Evolutionary conservation across 1,284 basidiomycete species (phyloP).

Genomic region (Microbotryum intermedium): DNA sequence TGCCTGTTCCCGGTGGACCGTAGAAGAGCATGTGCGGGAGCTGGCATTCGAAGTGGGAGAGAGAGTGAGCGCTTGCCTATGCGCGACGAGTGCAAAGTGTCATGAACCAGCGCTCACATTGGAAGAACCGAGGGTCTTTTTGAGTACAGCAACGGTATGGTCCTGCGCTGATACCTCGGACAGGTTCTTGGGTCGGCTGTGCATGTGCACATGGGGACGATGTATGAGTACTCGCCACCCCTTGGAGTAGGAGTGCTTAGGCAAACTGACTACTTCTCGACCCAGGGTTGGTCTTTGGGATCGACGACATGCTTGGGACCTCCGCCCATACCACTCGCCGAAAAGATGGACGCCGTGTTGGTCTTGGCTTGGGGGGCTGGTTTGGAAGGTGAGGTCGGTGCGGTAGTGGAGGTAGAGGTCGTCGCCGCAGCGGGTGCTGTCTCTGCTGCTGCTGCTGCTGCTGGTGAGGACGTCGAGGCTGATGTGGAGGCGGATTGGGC

Average conservation of each 20-base stretch:
- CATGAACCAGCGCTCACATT: slow-evolving; percentile 74
- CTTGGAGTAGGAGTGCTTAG: not conserved
- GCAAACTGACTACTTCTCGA: slow-evolving; percentile 83
- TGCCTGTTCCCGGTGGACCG: slow-evolving; percentile 96
- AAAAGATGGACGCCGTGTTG: slow-evolving; percentile 8
- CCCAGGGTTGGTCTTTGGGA: slow-evolving; percentile 79
- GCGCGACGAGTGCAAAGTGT: not conserved
- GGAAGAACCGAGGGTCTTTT: slow-evolving; percentile 80
- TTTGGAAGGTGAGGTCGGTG: not conserved
- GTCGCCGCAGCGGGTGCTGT: not conserved
- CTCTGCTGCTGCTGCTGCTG: not conserved
- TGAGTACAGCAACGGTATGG: slow-evolving; percentile 84
- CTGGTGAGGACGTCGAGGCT: not conserved
- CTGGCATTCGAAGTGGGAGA: slow-evolving; percentile 43
- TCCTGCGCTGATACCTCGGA: slow-evolving; percentile 96
- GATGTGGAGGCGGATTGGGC: not conserved
- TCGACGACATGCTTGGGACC: slow-evolving; percentile 46
- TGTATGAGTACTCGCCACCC: too few relatives aligned
- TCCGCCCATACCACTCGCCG: slow-evolving; percentile 26
- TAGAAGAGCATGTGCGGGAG: slow-evolving; percentile 99
- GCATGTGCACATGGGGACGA: too few relatives aligned
- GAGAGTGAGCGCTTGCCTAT: not conserved
- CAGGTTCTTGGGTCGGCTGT: slow-evolving; percentile 90
- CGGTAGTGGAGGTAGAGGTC: not conserved
- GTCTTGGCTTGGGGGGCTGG: not conserved